Evolutionary conservation across 2,329 filamentous ascomycete genomes (phyloP).

Genomic region (Monilinia fructicola): DNA sequence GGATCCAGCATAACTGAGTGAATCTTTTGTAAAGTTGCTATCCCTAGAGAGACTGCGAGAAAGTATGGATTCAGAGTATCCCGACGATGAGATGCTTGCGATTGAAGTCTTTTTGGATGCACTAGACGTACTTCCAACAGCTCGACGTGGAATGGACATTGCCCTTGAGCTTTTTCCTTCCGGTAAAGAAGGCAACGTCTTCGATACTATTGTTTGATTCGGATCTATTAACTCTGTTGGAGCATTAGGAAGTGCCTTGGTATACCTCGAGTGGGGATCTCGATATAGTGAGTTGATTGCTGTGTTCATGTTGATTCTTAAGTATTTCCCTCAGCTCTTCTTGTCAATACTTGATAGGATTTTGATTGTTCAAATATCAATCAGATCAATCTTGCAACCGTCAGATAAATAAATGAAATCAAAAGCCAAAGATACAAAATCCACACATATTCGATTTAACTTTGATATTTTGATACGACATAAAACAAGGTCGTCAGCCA

Average conservation of each 20-base stretch:
- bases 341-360: background rate
- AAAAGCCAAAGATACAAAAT: background rate
- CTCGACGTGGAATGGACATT: conserved; percentile 34
- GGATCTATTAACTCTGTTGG: conserved; percentile 17
- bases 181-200: conserved; percentile 27
- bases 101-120: conserved; percentile 29
- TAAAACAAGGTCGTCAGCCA: conserved; percentile 22
- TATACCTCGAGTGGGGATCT: conserved; percentile 34
- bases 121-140: conserved; percentile 31
- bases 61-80: conserved; percentile 31
- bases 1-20: conserved; percentile 34
- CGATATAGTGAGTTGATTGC: conserved; percentile 7
- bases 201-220: conserved; percentile 21
- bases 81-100: conserved; percentile 32
- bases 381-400: background rate
- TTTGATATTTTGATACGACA: background rate
- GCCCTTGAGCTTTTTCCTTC: conserved; percentile 16
- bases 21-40: conserved; percentile 33
- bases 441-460: background rate
- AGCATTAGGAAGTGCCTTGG: conserved; percentile 35
- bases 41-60: conserved; percentile 33
- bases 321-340: background rate
- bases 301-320: background rate
- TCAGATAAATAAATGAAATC: background rate
- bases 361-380: background rate